Conservation (phyloP, 108 stramenopile species). For the Phaeodactylum tricornutum region DNA sequence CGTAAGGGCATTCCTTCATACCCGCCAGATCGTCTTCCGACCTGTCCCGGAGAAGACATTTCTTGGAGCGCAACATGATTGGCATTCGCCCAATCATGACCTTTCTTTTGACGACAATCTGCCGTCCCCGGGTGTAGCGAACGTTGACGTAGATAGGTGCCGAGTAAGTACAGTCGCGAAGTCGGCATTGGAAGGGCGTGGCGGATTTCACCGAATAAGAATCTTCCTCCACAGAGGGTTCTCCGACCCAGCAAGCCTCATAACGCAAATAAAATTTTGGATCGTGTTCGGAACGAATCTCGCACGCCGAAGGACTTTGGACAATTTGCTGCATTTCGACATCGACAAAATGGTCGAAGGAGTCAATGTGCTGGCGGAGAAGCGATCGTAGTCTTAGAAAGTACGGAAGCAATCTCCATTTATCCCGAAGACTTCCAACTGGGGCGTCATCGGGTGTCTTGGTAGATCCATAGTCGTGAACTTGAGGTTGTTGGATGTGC, state of each 20-base stretch:
- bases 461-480: conserved; percentile 59
- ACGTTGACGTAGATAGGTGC: conserved; percentile 98
- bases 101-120: conserved; percentile 86
- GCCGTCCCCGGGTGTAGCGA: conserved; percentile 87
- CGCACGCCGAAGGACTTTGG: conserved; percentile 67
- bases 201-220: conserved; percentile 62
- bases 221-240: conserved; percentile 89
- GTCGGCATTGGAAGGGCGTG: conserved; percentile 95
- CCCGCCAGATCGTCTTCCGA: conserved; percentile 76
- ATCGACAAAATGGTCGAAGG: conserved; percentile 96
- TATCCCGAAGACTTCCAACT: conserved; percentile 80
- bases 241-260: conserved; percentile 93
- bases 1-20: conserved; percentile 97
- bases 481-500: background rate
- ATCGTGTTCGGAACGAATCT: conserved; percentile 89
- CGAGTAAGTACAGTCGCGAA: conserved; percentile 96
- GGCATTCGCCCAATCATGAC: conserved; percentile 83
- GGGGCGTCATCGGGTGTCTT: conserved; percentile 79
- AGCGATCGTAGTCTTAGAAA: conserved; percentile 87
- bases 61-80: conserved; percentile 91
- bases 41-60: conserved; percentile 84
- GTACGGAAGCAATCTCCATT: conserved; percentile 93
- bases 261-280: conserved; percentile 93
- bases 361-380: conserved; percentile 97
- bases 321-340: conserved; percentile 90